These are phyloP conservation scores for Crassisporium funariophilum DNA, from an alignment of 768 basidiomycete genomes.

Conservation along the genomic window DNA sequence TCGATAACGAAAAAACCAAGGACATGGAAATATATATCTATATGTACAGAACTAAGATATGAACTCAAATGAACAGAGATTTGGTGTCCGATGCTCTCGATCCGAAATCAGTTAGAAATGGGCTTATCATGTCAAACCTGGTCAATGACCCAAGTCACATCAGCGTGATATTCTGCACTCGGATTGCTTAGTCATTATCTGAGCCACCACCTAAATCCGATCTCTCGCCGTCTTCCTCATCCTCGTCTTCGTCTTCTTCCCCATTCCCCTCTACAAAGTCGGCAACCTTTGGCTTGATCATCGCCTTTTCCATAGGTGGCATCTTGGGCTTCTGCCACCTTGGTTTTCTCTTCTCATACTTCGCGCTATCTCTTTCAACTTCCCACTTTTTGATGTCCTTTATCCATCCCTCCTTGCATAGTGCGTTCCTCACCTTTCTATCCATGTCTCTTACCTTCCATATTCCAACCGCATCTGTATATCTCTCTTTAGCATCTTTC, in stretches of 20 bases:
- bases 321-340: slow-evolving; percentile 1
- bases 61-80: too few species aligned
- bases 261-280: too few species aligned
- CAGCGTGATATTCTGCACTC: too few species aligned
- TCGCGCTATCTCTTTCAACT: not conserved
- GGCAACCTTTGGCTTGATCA: not conserved
- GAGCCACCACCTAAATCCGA: too few species aligned
- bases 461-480: not conserved
- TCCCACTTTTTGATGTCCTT: not conserved
- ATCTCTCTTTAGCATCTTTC: not conserved
- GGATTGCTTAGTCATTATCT: too few species aligned
- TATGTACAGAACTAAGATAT: too few species aligned
- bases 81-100: not conserved
- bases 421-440: not conserved
- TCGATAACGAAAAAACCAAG: not conserved
- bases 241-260: too few species aligned
- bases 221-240: too few species aligned
- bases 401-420: not conserved
- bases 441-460: slow-evolving; percentile 2
- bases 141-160: too few species aligned
- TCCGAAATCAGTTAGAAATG: not conserved
- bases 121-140: not conserved
- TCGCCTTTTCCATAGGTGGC: not conserved
- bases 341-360: not conserved
- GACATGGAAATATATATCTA: not conserved